phyloP scores from a whole-genome alignment of 192 early-diverging fungal genomes.

The Gaertneriomyces sp. region DNA sequence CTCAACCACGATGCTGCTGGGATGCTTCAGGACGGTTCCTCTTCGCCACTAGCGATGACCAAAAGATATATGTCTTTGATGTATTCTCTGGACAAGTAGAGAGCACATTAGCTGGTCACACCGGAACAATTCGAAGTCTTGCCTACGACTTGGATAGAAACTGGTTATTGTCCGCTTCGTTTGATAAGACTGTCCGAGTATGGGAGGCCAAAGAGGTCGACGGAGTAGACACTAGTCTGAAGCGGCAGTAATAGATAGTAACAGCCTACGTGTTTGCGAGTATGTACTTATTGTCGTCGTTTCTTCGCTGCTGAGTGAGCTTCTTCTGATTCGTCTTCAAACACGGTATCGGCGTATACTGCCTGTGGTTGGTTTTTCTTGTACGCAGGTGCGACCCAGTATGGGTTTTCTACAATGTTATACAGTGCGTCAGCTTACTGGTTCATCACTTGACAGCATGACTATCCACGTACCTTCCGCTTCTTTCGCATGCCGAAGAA shows the following conservation, averaged over 20 bases:
- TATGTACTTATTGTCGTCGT: conserved; percentile 31
- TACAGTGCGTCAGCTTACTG: not conserved
- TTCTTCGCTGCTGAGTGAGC: conserved; percentile 50
- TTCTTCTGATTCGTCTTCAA: conserved; percentile 60
- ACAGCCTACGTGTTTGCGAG: no score
- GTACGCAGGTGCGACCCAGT: conserved; percentile 84
- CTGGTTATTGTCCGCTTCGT: conserved; percentile 50
- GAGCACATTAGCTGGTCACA: conserved; percentile 53
- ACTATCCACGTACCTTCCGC: conserved; percentile 49
- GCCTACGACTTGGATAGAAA: conserved; percentile 41
- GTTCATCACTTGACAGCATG: not conserved
- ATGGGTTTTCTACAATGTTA: conserved; percentile 57
- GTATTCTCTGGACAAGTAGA: conserved; percentile 47
- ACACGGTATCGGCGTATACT: conserved; percentile 59
- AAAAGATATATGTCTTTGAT: conserved; percentile 49
- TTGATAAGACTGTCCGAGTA: conserved; percentile 56
- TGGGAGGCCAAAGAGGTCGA: conserved; percentile 39
- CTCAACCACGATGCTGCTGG: conserved; percentile 64
- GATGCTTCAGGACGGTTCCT: conserved; percentile 57
- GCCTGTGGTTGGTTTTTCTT: conserved; percentile 70
- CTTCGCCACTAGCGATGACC: conserved; percentile 64
- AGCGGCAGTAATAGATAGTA: no score
- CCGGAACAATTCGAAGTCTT: conserved; percentile 48
- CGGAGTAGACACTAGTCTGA: not conserved
- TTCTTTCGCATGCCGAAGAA: conserved; percentile 78